phyloP scores from a whole-genome alignment of 2,329 filamentous ascomycete genomes.

The Colletotrichum tofieldiae region DNA sequence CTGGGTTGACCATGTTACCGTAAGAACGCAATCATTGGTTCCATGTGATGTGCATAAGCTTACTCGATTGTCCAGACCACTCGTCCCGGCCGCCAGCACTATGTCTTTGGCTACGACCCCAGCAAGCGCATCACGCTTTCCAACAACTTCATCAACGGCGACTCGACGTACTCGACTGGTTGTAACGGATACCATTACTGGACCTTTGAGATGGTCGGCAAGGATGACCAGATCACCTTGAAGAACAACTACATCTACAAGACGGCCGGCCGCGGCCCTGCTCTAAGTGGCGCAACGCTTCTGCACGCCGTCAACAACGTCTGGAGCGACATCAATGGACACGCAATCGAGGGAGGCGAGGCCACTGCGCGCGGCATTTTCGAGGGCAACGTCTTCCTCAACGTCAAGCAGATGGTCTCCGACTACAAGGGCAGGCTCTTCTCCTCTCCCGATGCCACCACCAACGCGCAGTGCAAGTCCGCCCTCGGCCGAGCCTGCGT shows the following conservation, averaged over 20 bases:
- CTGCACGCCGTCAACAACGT: conserved; percentile 52
- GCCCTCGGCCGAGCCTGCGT: conserved; percentile 36
- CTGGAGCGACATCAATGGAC: conserved; percentile 48
- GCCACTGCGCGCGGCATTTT: conserved; percentile 46
- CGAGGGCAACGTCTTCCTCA: conserved; percentile 48
- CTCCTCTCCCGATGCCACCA: conserved; percentile 45
- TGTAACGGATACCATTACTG: conserved; percentile 39
- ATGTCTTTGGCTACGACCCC: conserved; percentile 37
- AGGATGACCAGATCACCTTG: conserved; percentile 39
- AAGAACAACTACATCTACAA: conserved; percentile 46
- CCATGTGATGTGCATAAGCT: not conserved
- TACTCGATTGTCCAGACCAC: conserved; percentile 15
- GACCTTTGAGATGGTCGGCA: conserved; percentile 31
- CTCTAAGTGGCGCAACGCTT: conserved; percentile 48
- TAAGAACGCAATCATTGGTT: not conserved
- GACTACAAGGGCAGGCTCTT: conserved; percentile 48
- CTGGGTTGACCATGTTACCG: conserved; percentile 41
- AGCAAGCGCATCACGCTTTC: conserved; percentile 41
- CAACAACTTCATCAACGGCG: conserved; percentile 41
- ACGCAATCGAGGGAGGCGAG: conserved; percentile 48
- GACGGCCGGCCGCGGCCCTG: conserved; percentile 48
- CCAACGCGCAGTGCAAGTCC: conserved; percentile 35
- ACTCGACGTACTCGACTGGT: conserved; percentile 32
- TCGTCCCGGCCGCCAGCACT: conserved; percentile 37
- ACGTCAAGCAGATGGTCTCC: conserved; percentile 44